Evolutionary conservation across 2,329 filamentous ascomycete genomes (phyloP), one percentile per base, ranked within the genome.

Genomic region (Kalaharituber pfeilii): DNA sequence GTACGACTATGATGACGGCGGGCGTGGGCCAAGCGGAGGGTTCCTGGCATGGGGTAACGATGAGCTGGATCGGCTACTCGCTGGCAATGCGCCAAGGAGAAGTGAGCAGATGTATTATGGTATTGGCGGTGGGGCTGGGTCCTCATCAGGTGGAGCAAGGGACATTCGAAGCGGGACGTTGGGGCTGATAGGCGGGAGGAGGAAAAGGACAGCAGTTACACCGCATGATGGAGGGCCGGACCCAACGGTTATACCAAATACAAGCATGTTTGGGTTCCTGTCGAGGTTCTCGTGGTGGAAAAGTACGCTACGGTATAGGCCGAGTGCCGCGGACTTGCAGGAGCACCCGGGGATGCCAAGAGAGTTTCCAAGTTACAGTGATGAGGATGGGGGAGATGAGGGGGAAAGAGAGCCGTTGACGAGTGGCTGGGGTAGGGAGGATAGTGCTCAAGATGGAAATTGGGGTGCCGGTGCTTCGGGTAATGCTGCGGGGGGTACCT

Each of bases 291-390:
- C 79, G 3, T 81, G 77, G 68, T 73, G 75, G 56, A 77, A 77
- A n/a, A 71, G 73, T 57, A 75, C 72, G 3, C 65, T 81, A 60
- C 72, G 75, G 54, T 83, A 83, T 64, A 75, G 75, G 61, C 80
- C 80, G 13, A 79, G 75, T 1, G 78, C 77, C 1, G 79, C 80
- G 28, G 78, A 80, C 66, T 65, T 83, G 51, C 79, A 80, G 58
- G 80, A 82, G 56, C 75, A 81, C 60, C 79, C 79, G 2, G 75
- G 76, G n/a, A 56, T 56, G 11, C 47, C 42, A 57, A 63, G 45
- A 56, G 62, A 49, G 55, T 61, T 18, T 57, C 59, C 18, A 57
- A 59, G 22, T 56, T 62, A 45, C 24, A n/a, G n/a, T n/a, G 27
- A 49, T 6, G 50, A 36, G 24, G 57, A 59, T 22, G 51, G 57